Evolutionary conservation across 768 basidiomycete genomes (phyloP), one percentile per base, ranked within the genome.

Genomic region (Suillus placidus): DNA sequence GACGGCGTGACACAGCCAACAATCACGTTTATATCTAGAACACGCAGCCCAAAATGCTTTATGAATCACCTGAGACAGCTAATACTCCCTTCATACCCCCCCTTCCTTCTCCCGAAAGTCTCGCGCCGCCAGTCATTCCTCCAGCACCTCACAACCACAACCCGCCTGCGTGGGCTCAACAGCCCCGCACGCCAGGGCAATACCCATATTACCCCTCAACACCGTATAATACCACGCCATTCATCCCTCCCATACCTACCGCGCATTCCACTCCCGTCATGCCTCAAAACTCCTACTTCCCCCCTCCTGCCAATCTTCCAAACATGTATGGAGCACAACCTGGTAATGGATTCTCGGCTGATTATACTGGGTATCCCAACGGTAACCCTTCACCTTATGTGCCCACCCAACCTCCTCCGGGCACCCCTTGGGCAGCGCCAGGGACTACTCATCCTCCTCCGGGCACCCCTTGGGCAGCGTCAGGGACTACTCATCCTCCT

Each of bases 31-130:
- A 70, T 77, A 78, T 70, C 69, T 54, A 63, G 51, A 23, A 65
- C 58, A 62, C 34, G 26, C 67, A 64, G 61, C 12, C 63, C 26
- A 64, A 52, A 18, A 76, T 76, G 76, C 49, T 76, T 14, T 76
- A 68, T 49, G 76, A 76, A 52, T 67, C 70, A 57, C 76, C 76
- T 34, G 73, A 76, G 26, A 70, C 73, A 14, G 69, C 68, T 13
- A 72, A 51, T 76, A 83, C 65, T 76, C 83, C 65, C 66, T 84
- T 68, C 69, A 76, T 68, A 74, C 81, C 76, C 47, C 82, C 83
- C 63, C 70, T 74, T 6, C 75, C 78, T 51, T 81, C 68, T 66
- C 82, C 69, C 61, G 80, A 69, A 64, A 72, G 64, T 66, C 64
- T 55, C 68, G 77, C 65, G 14, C 79, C 80, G 38, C 80, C 80